phyloP scores from a whole-genome alignment of 176 grass and related monocot species.

The Aegilops sharonensis region DNA sequence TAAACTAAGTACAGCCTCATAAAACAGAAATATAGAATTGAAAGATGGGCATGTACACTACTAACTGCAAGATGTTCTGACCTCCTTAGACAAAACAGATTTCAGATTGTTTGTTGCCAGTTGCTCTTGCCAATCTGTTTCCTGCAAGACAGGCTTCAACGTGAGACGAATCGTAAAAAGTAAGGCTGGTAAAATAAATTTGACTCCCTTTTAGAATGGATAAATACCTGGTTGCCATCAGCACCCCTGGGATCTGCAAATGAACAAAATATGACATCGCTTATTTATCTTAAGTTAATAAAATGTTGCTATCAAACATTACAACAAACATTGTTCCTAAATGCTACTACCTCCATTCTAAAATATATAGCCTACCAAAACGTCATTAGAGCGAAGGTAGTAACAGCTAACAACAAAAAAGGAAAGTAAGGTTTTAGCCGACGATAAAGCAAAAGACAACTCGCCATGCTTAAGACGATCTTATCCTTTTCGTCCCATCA shows the following conservation, averaged over 20 bases:
- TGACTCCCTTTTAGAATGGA: not conserved
- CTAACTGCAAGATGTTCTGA: conserved; percentile 28
- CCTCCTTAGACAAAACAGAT: conserved; percentile 87
- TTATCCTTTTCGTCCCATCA: not conserved
- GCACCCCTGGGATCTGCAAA: conserved; percentile 55
- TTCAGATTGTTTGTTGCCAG: conserved; percentile 59
- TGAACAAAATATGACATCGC: conserved; percentile 18
- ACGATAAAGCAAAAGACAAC: not conserved
- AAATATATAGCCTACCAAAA: too few species aligned
- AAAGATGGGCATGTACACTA: not conserved
- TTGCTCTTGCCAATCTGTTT: conserved; percentile 58
- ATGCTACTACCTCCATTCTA: too few species aligned
- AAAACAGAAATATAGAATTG: not conserved
- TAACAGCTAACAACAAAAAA: not conserved
- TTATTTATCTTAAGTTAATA: conserved; percentile 7
- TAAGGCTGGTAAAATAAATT: not conserved
- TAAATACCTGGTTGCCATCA: conserved; percentile 58
- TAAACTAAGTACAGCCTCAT: not conserved
- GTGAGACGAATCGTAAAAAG: conserved; percentile 19
- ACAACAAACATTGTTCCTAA: conserved; percentile 6
- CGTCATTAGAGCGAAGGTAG: too few species aligned
- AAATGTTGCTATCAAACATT: not conserved
- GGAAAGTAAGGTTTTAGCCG: not conserved
- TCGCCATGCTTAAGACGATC: not conserved
- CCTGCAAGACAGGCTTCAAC: conserved; percentile 43